These are phyloP conservation scores for Cucurbita maxima DNA, from an alignment of 306 rosid genomes.

Conservation along the genomic window DNA sequence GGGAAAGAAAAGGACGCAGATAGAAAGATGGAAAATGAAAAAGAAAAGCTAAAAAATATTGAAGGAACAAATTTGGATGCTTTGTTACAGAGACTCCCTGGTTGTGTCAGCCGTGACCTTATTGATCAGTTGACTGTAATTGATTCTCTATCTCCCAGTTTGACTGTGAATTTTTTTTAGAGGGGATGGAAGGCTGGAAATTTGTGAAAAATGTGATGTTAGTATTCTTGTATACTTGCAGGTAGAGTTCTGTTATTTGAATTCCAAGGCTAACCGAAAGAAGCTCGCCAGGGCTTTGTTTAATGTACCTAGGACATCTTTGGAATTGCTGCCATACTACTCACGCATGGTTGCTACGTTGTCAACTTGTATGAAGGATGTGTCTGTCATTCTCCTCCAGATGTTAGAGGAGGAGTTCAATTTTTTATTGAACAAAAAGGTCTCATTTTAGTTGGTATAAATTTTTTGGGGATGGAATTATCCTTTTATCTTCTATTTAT, in stretches of 20 bases:
- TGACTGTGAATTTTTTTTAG: neutral
- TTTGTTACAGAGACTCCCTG: slow-evolving; percentile 91
- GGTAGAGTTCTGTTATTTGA: slow-evolving; percentile 97
- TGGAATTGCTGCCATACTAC: slow-evolving; percentile 80
- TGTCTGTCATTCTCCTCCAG: slow-evolving; percentile 66
- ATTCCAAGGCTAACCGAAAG: slow-evolving; percentile 80
- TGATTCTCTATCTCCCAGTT: slow-evolving; percentile 8
- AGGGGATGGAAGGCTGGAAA: neutral
- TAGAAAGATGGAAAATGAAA: slow-evolving; percentile 65
- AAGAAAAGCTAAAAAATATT: slow-evolving; percentile 73
- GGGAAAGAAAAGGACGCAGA: slow-evolving; percentile 59
- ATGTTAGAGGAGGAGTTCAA: slow-evolving; percentile 97
- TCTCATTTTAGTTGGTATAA: slow-evolving; percentile 8
- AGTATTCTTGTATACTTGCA: slow-evolving; percentile 16
- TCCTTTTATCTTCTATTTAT: neutral
- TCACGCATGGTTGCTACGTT: slow-evolving; percentile 95
- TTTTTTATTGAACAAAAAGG: slow-evolving; percentile 95
- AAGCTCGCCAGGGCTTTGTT: slow-evolving; percentile 92
- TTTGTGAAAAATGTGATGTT: neutral
- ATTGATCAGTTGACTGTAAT: slow-evolving; percentile 92
- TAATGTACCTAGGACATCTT: slow-evolving; percentile 92
- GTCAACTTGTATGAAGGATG: slow-evolving; percentile 97
- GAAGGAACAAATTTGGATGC: slow-evolving; percentile 96
- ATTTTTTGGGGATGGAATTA: neutral
- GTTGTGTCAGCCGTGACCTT: slow-evolving; percentile 98